Base-by-base conservation (phyloP, 345 rosid genomes). In the Citrus reticulata region DNA sequence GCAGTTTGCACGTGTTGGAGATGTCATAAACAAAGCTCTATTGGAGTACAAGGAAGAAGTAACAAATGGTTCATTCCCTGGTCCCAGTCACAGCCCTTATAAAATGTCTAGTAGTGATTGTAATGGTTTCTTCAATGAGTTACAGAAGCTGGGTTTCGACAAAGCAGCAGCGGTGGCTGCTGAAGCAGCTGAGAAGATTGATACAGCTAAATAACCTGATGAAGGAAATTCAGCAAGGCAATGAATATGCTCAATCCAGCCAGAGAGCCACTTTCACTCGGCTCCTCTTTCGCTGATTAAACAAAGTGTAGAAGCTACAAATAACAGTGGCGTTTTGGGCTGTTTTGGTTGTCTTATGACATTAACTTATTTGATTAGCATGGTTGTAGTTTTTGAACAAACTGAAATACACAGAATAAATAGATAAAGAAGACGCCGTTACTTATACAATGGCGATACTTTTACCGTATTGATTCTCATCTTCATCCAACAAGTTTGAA, bases 41-140 rank as follows among this genome's bases (percentile, higher is more conserved):
- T 27, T 84, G 4, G 91, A 91, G 25, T 96, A 92, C 85, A 95
- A 86, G 81, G 91, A 91, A 85, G 99, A 93, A 78, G 98, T 93
- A 32, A 76, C 83, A 1, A 92, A 77, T 4, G 86, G 94, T 54
- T 80, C 88, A 10, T 95, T 96, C 80, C 99, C 97, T 9, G 91
- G 95, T 76, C 89, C 93, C 77, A 81, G 78, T 25, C 90, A 92
- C 76, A 91, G 91, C 79, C 98, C 98, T 4, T 91, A 95, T 80
- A 92, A 88, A 84, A 91, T 95, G 51, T 51, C 79, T 60, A 83
- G 85, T 24, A 59, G 84, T 22, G 98, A 95, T 46, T 78, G 88
- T 4, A 61, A 77, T 73, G 94, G 95, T 6, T 93, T 95, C 87
- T 67, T 83, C 51, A 85, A 76, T 9, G 96, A 90, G 89, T 86